Evolutionary conservation across 2,329 filamentous ascomycete genomes (phyloP).

Genomic region (Passalora sequoiae): DNA sequence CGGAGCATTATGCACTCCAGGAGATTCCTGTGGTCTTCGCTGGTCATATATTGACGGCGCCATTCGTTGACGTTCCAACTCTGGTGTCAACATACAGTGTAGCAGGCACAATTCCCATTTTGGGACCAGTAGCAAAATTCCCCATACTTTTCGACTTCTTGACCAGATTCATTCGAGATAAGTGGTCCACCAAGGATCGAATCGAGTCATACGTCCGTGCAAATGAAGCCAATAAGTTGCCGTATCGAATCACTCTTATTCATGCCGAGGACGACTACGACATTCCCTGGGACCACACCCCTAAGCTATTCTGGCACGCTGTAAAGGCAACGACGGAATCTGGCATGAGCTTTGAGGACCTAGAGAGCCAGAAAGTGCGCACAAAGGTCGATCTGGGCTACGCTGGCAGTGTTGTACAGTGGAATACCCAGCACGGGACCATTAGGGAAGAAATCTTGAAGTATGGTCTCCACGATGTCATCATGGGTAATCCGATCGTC

Average conservation of each 20-base stretch:
- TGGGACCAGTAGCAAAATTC: slow-evolving; percentile 49
- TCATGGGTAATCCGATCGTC: slow-evolving; percentile 55
- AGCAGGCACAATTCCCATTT: slow-evolving; percentile 51
- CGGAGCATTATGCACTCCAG: slow-evolving; percentile 41
- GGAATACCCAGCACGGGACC: slow-evolving; percentile 43
- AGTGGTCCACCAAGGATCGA: slow-evolving; percentile 48
- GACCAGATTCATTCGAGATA: slow-evolving; percentile 45
- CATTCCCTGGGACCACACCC: slow-evolving; percentile 49
- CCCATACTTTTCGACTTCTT: slow-evolving; percentile 45
- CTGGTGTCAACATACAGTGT: slow-evolving; percentile 55
- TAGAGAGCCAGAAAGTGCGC: slow-evolving; percentile 43
- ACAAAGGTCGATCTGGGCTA: slow-evolving; percentile 41
- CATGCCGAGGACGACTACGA: slow-evolving; percentile 51
- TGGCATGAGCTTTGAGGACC: slow-evolving; percentile 41
- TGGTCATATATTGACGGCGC: slow-evolving; percentile 53
- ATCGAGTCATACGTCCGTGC: slow-evolving; percentile 43
- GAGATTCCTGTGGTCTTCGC: slow-evolving; percentile 46
- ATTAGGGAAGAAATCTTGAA: slow-evolving; percentile 54
- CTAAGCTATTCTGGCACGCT: slow-evolving; percentile 51
- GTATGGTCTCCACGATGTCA: slow-evolving; percentile 53
- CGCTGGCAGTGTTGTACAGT: slow-evolving; percentile 49
- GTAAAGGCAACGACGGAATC: slow-evolving; percentile 44
- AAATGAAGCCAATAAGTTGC: slow-evolving; percentile 30
- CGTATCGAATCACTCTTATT: slow-evolving; percentile 47
- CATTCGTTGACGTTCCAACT: slow-evolving; percentile 52